Conservation (phyloP, 257 asterid species). For the Primulina huaijiensis region DNA sequence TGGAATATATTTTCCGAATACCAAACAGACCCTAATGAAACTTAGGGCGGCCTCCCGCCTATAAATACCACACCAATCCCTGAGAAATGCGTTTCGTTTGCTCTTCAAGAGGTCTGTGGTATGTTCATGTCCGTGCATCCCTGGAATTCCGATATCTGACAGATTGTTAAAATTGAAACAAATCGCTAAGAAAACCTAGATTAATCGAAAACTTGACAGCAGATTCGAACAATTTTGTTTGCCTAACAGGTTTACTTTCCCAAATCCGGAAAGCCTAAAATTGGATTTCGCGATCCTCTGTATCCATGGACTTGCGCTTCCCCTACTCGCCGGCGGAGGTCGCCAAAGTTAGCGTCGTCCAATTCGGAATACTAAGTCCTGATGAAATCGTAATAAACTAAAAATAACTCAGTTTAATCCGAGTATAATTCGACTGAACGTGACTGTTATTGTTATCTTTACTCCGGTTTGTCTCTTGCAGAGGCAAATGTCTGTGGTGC, state of each 20-base stretch:
- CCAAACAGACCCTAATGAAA: too few relatives aligned
- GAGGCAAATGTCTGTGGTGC: constrained; percentile 99
- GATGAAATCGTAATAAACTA: constrained; percentile 73
- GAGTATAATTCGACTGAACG: background rate
- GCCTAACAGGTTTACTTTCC: background rate
- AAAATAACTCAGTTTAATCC: background rate
- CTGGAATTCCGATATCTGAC: background rate
- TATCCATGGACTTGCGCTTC: constrained; percentile 74
- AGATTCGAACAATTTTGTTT: background rate
- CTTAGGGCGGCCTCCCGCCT: too few relatives aligned
- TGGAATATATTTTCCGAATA: too few relatives aligned
- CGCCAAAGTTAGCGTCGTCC: constrained; percentile 78
- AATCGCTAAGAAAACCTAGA: background rate
- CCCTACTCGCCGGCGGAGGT: constrained; percentile 97
- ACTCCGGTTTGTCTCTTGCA: constrained; percentile 31
- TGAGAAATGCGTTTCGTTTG: too few relatives aligned
- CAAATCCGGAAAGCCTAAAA: constrained; percentile 33
- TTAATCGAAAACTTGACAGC: background rate
- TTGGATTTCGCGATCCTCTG: constrained; percentile 1
- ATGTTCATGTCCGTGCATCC: too few relatives aligned
- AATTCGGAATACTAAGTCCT: constrained; percentile 91
- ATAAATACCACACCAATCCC: too few relatives aligned
- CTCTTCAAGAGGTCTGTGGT: too few relatives aligned
- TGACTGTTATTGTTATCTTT: background rate
- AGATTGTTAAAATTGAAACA: too few relatives aligned